These are phyloP conservation scores for Auricularia sp. DNA, from an alignment of 768 basidiomycete genomes.

Conservation along the genomic window DNA sequence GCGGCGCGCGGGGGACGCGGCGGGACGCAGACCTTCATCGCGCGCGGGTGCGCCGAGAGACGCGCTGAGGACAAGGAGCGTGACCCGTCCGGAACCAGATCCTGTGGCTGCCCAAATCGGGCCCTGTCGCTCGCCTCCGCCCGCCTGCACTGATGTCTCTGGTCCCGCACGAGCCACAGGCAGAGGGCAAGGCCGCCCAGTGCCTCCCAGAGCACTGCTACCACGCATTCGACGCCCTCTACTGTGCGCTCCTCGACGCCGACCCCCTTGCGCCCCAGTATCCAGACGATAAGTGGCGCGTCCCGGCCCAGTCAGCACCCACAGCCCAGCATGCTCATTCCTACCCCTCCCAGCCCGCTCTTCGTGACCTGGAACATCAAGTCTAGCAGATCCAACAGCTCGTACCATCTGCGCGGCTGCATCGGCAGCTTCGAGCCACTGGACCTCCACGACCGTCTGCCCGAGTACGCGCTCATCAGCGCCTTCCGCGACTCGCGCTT, in stretches of 20 bases:
- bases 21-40: not conserved
- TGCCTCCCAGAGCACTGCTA: constrained; percentile 72
- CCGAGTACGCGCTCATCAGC: constrained; percentile 85
- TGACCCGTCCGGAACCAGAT: not conserved
- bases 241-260: constrained; percentile 57
- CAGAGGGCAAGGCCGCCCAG: not conserved
- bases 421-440: constrained; percentile 87
- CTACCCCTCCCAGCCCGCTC: constrained; percentile 49
- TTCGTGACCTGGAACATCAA: constrained; percentile 95
- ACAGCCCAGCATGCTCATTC: not conserved
- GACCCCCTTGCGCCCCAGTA: constrained; percentile 53
- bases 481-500: constrained; percentile 87
- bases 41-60: not conserved
- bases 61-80: not conserved
- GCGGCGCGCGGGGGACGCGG: not conserved
- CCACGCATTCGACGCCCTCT: constrained; percentile 71
- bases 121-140: not conserved
- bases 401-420: constrained; percentile 73
- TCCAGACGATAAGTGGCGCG: constrained; percentile 69
- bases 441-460: constrained; percentile 62
- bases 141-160: not conserved
- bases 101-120: not conserved
- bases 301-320: constrained; percentile 5
- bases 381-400: constrained; percentile 46
- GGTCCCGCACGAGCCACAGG: not conserved